Percentiles rank a stretch among this genome's conserved stretches.
phyloP scores from a whole-genome alignment of 306 rosid species.

The Gleditsia sinensis region DNA sequence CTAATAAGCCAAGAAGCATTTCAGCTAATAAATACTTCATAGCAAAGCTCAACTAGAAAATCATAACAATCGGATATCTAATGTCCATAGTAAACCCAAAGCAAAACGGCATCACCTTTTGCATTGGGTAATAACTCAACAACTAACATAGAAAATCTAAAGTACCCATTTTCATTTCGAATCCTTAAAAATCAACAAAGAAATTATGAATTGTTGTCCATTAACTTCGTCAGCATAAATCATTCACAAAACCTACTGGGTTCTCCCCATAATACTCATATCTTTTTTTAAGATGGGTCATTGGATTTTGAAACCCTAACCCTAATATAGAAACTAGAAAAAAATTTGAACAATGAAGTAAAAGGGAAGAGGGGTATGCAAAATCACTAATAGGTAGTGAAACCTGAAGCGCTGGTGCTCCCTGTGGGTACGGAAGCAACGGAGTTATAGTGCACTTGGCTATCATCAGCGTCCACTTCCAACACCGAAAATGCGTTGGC shows the following conservation, averaged over 20 bases:
- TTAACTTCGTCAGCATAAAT: conserved; percentile 2
- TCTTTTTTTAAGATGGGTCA: no score
- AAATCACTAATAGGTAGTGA: background rate
- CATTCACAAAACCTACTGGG: background rate
- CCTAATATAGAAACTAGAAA: background rate
- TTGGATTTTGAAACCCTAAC: conserved; percentile 42
- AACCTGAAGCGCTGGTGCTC: conserved; percentile 6
- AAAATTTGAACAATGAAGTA: background rate
- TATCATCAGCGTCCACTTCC: conserved; percentile 71
- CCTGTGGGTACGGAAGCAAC: conserved; percentile 22
- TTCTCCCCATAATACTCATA: background rate
- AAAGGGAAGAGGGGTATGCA: background rate
- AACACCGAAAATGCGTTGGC: conserved; percentile 65
- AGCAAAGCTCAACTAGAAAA: no score
- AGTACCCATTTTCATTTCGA: background rate
- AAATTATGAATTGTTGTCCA: background rate
- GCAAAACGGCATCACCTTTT: background rate
- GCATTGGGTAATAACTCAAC: background rate
- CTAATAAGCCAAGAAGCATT: background rate
- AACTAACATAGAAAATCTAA: background rate
- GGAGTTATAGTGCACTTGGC: conserved; percentile 22
- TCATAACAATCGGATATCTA: no score
- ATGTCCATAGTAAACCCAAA: background rate
- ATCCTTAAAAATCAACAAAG: background rate
- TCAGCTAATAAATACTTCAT: no score